These are phyloP conservation scores for Sisymbrium irio DNA, from an alignment of 345 rosid species.

Conservation along the genomic window DNA sequence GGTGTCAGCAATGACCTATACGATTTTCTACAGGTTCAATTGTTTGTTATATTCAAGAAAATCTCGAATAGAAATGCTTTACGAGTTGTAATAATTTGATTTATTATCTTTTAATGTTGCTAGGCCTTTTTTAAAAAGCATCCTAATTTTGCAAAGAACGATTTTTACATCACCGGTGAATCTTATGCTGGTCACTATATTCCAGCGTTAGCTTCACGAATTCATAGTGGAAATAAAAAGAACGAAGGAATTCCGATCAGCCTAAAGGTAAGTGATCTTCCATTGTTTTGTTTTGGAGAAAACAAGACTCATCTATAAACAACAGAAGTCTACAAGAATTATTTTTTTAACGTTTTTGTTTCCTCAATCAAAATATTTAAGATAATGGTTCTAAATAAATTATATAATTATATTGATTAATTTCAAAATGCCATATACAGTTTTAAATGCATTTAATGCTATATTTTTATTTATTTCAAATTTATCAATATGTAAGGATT, in stretches of 20 bases:
- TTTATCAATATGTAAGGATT: no score
- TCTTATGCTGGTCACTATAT: slow-evolving; percentile 92
- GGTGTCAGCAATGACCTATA: no score
- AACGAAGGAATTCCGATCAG: slow-evolving; percentile 74
- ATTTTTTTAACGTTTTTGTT: no score
- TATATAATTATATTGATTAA: no score
- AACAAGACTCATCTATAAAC: no score
- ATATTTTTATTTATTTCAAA: no score
- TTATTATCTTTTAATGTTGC: background rate
- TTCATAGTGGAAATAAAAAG: slow-evolving; percentile 70
- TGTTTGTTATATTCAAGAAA: background rate
- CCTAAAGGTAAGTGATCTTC: slow-evolving; percentile 52
- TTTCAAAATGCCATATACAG: no score
- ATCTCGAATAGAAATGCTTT: background rate
- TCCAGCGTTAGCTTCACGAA: slow-evolving; percentile 67
- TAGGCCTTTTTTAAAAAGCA: slow-evolving; percentile 74
- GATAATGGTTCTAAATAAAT: no score
- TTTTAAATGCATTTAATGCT: no score
- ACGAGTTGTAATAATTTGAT: background rate
- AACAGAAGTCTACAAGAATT: no score
- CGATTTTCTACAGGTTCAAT: slow-evolving; percentile 73
- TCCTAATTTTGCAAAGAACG: slow-evolving; percentile 56
- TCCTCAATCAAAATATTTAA: no score
- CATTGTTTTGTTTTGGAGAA: background rate
- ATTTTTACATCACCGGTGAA: slow-evolving; percentile 88